phyloP scores from a whole-genome alignment of 257 asterid genomes.

The Coffea canephora region DNA sequence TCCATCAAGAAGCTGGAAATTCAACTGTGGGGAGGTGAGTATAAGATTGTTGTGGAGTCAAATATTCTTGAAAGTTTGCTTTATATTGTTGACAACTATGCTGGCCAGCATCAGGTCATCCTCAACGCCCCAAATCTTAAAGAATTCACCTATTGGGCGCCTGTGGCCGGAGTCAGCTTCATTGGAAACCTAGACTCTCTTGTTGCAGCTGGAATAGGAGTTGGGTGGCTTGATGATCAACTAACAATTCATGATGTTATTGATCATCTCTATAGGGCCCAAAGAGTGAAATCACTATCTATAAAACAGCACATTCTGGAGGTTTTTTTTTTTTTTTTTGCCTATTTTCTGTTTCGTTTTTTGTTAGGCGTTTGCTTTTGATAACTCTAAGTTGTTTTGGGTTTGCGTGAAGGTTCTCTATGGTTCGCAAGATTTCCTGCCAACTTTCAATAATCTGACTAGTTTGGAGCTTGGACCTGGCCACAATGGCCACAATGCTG shows the following conservation, averaged over 20 bases:
- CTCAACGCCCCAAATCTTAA: too few species aligned
- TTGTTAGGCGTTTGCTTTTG: too few species aligned
- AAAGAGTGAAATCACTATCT: background rate
- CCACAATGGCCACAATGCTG: background rate
- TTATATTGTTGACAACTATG: background rate
- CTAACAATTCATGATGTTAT: background rate
- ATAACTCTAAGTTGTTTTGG: background rate
- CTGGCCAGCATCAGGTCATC: too few species aligned
- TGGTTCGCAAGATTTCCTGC: background rate
- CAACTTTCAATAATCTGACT: background rate
- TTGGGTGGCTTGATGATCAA: background rate
- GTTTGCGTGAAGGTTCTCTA: background rate
- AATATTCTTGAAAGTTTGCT: constrained; percentile 1
- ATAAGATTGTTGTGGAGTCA: background rate
- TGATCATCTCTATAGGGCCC: background rate
- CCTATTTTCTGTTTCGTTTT: background rate
- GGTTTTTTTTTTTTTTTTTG: background rate
- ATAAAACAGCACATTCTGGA: background rate
- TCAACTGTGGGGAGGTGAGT: background rate
- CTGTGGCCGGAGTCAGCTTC: background rate
- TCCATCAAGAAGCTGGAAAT: background rate
- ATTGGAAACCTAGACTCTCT: background rate
- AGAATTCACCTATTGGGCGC: background rate
- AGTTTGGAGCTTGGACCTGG: background rate
- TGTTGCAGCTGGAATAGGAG: background rate